Percentiles rank a stretch among this genome's conserved stretches.
These are phyloP conservation scores for Microsporum ferrugineum DNA, from an alignment of 2,329 filamentous ascomycete species.

Conservation along the genomic window DNA sequence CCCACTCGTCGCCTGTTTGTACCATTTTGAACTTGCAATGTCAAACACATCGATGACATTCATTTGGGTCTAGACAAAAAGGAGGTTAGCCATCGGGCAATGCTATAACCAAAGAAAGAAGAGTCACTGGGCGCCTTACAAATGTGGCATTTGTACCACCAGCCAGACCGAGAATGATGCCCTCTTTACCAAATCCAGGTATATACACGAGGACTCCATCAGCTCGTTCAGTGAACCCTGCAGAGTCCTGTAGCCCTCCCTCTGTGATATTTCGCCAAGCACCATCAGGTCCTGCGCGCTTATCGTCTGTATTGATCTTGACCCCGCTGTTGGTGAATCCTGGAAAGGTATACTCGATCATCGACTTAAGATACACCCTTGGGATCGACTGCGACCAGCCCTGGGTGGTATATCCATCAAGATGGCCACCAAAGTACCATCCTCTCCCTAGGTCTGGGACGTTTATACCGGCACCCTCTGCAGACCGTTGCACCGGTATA, in stretches of 20 bases:
- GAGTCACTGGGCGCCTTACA: constrained; percentile 32
- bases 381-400: constrained; percentile 57
- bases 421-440: constrained; percentile 69
- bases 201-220: constrained; percentile 64
- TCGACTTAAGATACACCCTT: constrained; percentile 59
- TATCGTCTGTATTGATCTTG: constrained; percentile 40
- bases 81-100: neutral
- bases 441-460: constrained; percentile 58
- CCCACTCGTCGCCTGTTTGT: constrained; percentile 56
- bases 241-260: constrained; percentile 54
- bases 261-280: constrained; percentile 63
- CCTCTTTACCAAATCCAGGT: constrained; percentile 62
- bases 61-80: constrained; percentile 44
- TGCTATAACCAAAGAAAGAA: neutral
- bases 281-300: constrained; percentile 50
- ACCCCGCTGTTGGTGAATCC: constrained; percentile 55
- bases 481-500: constrained; percentile 53
- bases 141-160: constrained; percentile 60
- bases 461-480: constrained; percentile 61
- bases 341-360: constrained; percentile 66
- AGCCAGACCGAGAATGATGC: constrained; percentile 65
- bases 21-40: constrained; percentile 58
- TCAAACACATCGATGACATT: constrained; percentile 73
- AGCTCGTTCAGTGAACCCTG: constrained; percentile 60
- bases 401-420: constrained; percentile 51